Evolutionary conservation across 2,329 filamentous ascomycete genomes (phyloP).

Genomic region (Fusarium keratoplasticum): DNA sequence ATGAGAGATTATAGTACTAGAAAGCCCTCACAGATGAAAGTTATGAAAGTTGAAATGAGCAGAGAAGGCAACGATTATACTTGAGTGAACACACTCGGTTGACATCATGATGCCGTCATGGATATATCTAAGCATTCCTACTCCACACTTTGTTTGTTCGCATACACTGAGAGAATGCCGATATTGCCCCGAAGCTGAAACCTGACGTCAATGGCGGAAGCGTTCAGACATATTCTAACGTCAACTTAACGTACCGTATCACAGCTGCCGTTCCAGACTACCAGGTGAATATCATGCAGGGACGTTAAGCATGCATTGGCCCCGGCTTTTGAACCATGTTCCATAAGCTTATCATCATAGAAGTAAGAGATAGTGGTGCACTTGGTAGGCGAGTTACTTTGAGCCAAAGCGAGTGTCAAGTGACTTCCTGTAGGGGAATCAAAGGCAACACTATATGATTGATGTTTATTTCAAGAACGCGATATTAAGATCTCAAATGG

Average conservation of each 20-base stretch:
- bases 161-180: neutral
- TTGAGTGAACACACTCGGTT: neutral
- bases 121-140: neutral
- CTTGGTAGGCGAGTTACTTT: neutral
- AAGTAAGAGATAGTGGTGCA: neutral
- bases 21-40: neutral
- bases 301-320: neutral
- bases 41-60: constrained; percentile 3
- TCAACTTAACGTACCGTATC: neutral
- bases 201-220: neutral
- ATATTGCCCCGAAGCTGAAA: neutral
- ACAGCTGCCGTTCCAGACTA: neutral
- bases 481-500: neutral
- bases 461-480: neutral
- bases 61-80: constrained; percentile 20
- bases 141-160: neutral
- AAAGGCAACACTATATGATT: no score
- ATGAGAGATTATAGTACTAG: neutral
- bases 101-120: constrained; percentile 38
- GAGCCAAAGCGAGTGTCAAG: neutral
- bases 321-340: neutral
- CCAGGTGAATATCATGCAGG: neutral
- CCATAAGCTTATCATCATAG: neutral
- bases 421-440: neutral
- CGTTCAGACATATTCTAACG: neutral